Evolutionary conservation across 805 yeast genomes (phyloP).

Genomic region (Wickerhamomyces sydowiorum): DNA sequence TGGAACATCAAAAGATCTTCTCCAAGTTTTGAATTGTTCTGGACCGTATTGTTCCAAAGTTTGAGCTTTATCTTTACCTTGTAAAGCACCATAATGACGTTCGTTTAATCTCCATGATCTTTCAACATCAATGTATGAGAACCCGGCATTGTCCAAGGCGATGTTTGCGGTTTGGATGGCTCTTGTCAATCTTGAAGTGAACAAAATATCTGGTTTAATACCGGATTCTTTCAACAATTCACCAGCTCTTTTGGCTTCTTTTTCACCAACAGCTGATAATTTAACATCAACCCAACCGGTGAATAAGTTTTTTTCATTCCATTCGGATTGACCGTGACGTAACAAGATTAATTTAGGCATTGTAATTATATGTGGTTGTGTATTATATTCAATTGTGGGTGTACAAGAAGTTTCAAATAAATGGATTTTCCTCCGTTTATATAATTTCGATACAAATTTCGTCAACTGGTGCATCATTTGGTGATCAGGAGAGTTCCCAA

Average conservation of each 20-base stretch:
- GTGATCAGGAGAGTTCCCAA: background rate
- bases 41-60: slow-evolving; percentile 83
- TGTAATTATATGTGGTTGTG: slow-evolving; percentile 5
- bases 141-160: slow-evolving; percentile 85
- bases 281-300: slow-evolving; percentile 98
- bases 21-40: slow-evolving; percentile 93
- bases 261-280: slow-evolving; percentile 75
- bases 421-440: background rate
- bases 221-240: slow-evolving; percentile 83
- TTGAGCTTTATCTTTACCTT: slow-evolving; percentile 97
- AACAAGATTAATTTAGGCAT: slow-evolving; percentile 77
- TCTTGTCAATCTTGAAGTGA: slow-evolving; percentile 88
- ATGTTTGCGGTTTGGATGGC: slow-evolving; percentile 97
- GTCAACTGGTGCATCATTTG: slow-evolving; percentile 1
- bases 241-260: slow-evolving; percentile 94
- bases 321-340: slow-evolving; percentile 99
- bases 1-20: slow-evolving; percentile 96
- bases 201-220: slow-evolving; percentile 77
- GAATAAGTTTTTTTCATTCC: slow-evolving; percentile 97
- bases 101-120: slow-evolving; percentile 98
- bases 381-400: background rate
- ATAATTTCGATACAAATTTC: background rate
- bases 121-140: slow-evolving; percentile 83
- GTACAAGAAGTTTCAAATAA: background rate
- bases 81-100: slow-evolving; percentile 98